phyloP scores from a whole-genome alignment of 352 stramenopile species.

The Paralagenidium karlingii region DNA sequence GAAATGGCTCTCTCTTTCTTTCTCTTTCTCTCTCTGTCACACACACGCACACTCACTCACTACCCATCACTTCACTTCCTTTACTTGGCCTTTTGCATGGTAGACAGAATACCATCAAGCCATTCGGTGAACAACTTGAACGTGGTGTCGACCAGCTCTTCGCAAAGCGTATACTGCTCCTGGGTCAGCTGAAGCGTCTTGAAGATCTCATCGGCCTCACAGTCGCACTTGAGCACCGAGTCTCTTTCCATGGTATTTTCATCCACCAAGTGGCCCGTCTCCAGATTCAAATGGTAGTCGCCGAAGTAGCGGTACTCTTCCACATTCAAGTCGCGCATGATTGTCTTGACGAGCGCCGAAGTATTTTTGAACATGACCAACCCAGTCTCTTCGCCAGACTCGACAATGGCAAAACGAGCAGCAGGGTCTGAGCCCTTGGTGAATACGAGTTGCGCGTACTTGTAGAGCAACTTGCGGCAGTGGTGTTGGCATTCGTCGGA shows the following conservation, averaged over 20 bases:
- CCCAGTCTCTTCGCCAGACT: conserved; percentile 1
- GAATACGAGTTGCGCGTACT: neutral
- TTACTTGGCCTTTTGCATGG: neutral
- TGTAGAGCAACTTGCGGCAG: neutral
- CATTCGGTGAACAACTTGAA: conserved; percentile 2
- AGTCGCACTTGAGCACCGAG: conserved; percentile 1
- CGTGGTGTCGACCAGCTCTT: neutral
- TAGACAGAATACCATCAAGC: neutral
- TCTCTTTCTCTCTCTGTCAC: too few species aligned
- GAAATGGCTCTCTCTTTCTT: too few species aligned
- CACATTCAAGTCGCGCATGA: neutral
- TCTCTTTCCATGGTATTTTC: too few species aligned
- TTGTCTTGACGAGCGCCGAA: conserved; percentile 1
- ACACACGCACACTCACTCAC: too few species aligned
- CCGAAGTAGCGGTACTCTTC: conserved; percentile 1
- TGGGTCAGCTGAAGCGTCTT: neutral
- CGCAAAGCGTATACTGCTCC: neutral
- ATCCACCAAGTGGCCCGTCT: conserved; percentile 1
- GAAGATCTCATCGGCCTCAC: conserved; percentile 1
- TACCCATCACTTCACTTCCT: neutral
- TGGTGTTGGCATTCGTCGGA: neutral
- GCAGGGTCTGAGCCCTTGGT: neutral
- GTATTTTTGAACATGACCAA: conserved; percentile 1
- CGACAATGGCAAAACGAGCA: neutral
- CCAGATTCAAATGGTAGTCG: conserved; percentile 1